These are phyloP conservation scores for Linderina pennispora DNA, from an alignment of 192 early-diverging fungal genomes.

Conservation along the genomic window DNA sequence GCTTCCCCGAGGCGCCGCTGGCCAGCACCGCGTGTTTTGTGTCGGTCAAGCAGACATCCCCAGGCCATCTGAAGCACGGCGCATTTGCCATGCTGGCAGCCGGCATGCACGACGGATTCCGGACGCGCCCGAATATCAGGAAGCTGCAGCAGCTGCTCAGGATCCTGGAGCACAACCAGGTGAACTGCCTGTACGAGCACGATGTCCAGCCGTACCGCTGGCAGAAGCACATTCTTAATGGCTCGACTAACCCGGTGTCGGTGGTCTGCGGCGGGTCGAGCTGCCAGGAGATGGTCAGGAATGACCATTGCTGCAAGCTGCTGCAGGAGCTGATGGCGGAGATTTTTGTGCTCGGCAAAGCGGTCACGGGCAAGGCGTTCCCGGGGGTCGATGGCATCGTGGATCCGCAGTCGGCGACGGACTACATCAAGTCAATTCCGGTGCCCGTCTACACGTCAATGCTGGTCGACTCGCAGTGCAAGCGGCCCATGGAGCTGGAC, in stretches of 20 bases:
- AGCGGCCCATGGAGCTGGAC: constrained; percentile 43
- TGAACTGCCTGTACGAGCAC: constrained; percentile 24
- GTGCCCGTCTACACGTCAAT: constrained; percentile 44
- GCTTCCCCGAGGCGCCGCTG: constrained; percentile 16
- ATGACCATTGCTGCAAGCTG: constrained; percentile 18
- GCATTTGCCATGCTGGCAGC: constrained; percentile 39
- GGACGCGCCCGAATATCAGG: neutral
- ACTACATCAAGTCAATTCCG: constrained; percentile 32
- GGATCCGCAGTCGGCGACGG: constrained; percentile 30
- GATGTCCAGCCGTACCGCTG: constrained; percentile 47
- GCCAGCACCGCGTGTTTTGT: constrained; percentile 39
- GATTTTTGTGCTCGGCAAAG: constrained; percentile 35
- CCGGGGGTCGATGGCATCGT: constrained; percentile 38
- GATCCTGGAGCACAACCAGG: constrained; percentile 22
- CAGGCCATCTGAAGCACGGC: constrained; percentile 22
- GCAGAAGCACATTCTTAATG: constrained; percentile 46
- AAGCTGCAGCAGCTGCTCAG: constrained; percentile 20
- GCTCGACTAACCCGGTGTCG: constrained; percentile 40
- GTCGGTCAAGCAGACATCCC: constrained; percentile 24
- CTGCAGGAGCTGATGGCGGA: constrained; percentile 36
- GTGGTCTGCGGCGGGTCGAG: constrained; percentile 34
- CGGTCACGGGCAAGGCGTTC: constrained; percentile 29
- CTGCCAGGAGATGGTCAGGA: constrained; percentile 36
- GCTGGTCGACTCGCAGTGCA: constrained; percentile 43
- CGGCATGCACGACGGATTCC: constrained; percentile 14